Base-by-base conservation (phyloP, 164 flowering plant species). In the Piper longum region DNA sequence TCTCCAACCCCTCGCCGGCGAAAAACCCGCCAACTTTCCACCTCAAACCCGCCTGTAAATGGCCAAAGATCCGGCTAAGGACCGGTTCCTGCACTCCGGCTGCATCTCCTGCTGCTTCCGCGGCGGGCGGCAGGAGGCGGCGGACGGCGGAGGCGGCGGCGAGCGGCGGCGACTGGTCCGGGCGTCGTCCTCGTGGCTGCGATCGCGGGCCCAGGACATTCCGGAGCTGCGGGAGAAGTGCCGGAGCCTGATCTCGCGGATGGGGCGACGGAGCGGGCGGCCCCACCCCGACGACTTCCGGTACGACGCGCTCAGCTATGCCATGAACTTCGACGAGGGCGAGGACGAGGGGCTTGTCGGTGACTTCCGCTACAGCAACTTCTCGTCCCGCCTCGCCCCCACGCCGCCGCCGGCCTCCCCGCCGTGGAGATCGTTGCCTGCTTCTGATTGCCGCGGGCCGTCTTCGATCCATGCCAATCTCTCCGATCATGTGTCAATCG, bases 251-350 rank as follows among this genome's bases (percentile, higher is more conserved):
- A 67, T 78, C 16, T 66, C 79, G 4, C 64, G 70, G 61, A 69
- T 74, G 40, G 69, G 78, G 13, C 41, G 78, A 13, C n/a, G 66
- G 5, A 36, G 65, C 59, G 59, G 63, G 60, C 72, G 68, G 45
- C 59, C 73, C 48, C 69, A 72, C 14, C 77, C 85, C 18, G 63
- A 62, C 0, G 85, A 80, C 61, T 79, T 78, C 71, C 68, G 77
- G 59, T 83, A 83, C 76, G 88, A 83, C 54, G 82, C 88, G 6
- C 56, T 76, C 54, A 83, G 85, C 61, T 83, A 83, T 73, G 72
- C 83, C 19, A 74, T 81, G 18, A 83, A 83, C 41, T 83, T 83
- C 68, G 83, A 81, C 36, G 82, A 83, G 14, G 82, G 74, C 2
- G n/a, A 14, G 9, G 56, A 55, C 43, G 61, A 71, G 4, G 63